A percentile compares a stretch with the other conserved stretches of the same genome.
Evolutionary conservation across 306 rosid species (phyloP).

Genomic region (Vigna reflexopilosa): DNA sequence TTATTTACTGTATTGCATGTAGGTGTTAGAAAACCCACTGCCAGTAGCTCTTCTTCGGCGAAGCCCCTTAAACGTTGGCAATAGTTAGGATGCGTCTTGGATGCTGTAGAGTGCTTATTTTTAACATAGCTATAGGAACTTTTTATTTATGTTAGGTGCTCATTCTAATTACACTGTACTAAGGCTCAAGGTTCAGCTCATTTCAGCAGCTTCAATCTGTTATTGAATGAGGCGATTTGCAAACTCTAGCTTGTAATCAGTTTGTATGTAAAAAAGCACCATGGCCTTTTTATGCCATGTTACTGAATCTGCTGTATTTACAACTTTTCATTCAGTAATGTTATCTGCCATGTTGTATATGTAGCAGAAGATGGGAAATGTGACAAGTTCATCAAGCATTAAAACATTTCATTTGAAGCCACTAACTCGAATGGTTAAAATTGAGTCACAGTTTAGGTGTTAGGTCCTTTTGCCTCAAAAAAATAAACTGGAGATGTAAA

Average conservation of each 20-base stretch:
- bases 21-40: constrained; percentile 66
- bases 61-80: constrained; percentile 77
- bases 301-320: constrained; percentile 36
- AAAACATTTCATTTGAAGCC: background rate
- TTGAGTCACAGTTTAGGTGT: background rate
- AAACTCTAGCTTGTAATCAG: constrained; percentile 55
- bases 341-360: constrained; percentile 1
- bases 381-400: constrained; percentile 6
- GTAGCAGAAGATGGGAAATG: constrained; percentile 11
- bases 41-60: constrained; percentile 65
- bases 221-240: constrained; percentile 56
- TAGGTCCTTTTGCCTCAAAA: background rate
- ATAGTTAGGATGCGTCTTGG: constrained; percentile 50
- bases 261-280: constrained; percentile 41
- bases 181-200: constrained; percentile 41
- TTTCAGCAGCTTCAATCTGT: constrained; percentile 54
- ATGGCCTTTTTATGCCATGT: constrained; percentile 31
- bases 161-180: constrained; percentile 39
- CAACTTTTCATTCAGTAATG: background rate
- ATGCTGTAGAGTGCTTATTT: constrained; percentile 46
- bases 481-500: background rate
- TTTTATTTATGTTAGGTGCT: constrained; percentile 48
- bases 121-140: constrained; percentile 41
- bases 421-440: background rate
- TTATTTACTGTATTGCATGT: constrained; percentile 39